Evolutionary conservation across 2,329 filamentous ascomycete genomes (phyloP), one percentile per base, ranked within the genome.

Genomic region (Phialophora verrucosa): DNA sequence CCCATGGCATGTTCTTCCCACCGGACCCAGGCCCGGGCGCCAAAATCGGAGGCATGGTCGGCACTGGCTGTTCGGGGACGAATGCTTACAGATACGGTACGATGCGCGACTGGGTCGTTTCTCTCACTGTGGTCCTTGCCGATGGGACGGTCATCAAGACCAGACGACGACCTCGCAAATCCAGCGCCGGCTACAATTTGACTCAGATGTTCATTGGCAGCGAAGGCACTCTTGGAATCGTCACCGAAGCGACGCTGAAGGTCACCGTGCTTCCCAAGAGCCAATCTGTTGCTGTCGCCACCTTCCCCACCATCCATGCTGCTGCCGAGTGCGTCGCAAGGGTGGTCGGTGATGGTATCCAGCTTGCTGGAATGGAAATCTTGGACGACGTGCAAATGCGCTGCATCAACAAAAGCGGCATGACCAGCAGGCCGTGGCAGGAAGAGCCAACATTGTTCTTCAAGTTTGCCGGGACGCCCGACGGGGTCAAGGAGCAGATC

Each of bases 21-120:
- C 93, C 92, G 0, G 93, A 97, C 77, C 93, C 93, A 20, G 93
- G 93, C 61, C 93, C 93, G 60, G 92, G 93, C 20, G 93, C 93
- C 68, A 92, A 92, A 89, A 97, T 97, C 73, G 93, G 93, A 64
- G 93, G 93, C 63, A 83, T 83, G 82, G 79, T 83, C 11, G 81
- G 81, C 10, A 83, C 82, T 10, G 81, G 81, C 54, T 83, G 82
- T 69, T 83, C 81, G 4, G 93, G 93, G 66, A 97, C 93, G 14
- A 97, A 97, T 76, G 90, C 93, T 17, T 96, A 96, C 81, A 86
- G 93, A 65, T 97, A 96, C 77, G 93, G 93, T 69, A 97, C 93
- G 1, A 97, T 97, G 92, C 89, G 91, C 69, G 93, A 97, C 76
- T 97, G 93, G 93, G 93, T 97, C 12, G 81, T 96, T 25, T 90